Evolutionary conservation across 768 basidiomycete genomes (phyloP).

Genomic region (Tricholoma bakamatsutake): DNA sequence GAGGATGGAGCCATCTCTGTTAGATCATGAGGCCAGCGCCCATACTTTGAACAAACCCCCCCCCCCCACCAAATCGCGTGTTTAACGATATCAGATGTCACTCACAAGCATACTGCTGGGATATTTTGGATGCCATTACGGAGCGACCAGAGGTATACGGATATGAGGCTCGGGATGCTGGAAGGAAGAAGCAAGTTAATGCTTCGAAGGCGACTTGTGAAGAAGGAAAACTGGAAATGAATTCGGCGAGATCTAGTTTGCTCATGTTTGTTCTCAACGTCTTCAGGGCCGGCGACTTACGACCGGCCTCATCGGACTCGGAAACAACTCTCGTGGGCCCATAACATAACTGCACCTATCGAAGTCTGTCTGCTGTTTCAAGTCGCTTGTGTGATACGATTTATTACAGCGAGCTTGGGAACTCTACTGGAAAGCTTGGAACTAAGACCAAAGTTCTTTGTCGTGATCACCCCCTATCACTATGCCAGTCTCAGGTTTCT

Average conservation of each 20-base stretch:
- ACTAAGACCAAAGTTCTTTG: not conserved
- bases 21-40: not conserved
- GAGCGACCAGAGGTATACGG: conserved; percentile 23
- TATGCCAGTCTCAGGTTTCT: no score
- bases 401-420: no score
- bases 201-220: conserved; percentile 44
- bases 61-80: conserved; percentile 7
- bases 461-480: not conserved
- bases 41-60: not conserved
- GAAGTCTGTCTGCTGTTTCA: no score
- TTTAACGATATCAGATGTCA: conserved; percentile 16
- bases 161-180: conserved; percentile 25
- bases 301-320: not conserved
- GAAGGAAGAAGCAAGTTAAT: conserved; percentile 89
- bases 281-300: conserved; percentile 7
- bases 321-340: no score
- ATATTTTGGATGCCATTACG: conserved; percentile 66
- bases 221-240: not conserved
- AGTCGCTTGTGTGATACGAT: no score
- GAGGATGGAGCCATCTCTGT: not conserved
- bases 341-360: no score
- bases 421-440: no score
- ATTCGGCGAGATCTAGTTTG: conserved; percentile 6
- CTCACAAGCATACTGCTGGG: conserved; percentile 85
- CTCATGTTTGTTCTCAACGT: conserved; percentile 8